These are phyloP conservation scores for Avena eriantha DNA, from an alignment of 176 grass and related monocot species.

Conservation along the genomic window DNA sequence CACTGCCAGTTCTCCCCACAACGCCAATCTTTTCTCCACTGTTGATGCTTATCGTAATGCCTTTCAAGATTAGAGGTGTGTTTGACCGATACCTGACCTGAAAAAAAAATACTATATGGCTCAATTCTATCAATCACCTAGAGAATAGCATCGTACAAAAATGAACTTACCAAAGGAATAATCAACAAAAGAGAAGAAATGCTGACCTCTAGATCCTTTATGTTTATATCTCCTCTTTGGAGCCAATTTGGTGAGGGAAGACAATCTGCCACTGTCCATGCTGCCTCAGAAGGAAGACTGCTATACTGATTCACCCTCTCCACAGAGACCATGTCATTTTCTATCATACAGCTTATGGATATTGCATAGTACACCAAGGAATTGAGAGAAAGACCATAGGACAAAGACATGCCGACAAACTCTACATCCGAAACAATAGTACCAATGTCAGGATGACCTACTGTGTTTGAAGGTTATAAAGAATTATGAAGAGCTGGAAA, in stretches of 20 bases:
- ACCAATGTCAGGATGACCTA: background rate
- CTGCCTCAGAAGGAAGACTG: slow-evolving; percentile 78
- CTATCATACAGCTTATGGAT: slow-evolving; percentile 78
- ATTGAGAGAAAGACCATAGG: slow-evolving; percentile 89
- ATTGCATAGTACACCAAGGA: slow-evolving; percentile 64
- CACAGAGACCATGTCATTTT: slow-evolving; percentile 81
- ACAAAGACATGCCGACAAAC: slow-evolving; percentile 89
- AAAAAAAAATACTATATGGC: slow-evolving; percentile 19
- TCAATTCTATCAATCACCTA: slow-evolving; percentile 2
- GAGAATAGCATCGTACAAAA: background rate
- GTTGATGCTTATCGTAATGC: slow-evolving; percentile 65
- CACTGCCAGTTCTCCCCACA: slow-evolving; percentile 87
- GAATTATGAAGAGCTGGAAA: too few relatives aligned
- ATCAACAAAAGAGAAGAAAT: background rate
- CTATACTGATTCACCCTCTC: slow-evolving; percentile 90
- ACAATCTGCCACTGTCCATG: slow-evolving; percentile 60
- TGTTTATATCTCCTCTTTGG: slow-evolving; percentile 61
- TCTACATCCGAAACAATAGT: slow-evolving; percentile 54
- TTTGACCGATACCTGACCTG: slow-evolving; percentile 86
- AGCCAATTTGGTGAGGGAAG: slow-evolving; percentile 75
- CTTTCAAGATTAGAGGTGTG: slow-evolving; percentile 88
- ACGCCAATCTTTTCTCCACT: slow-evolving; percentile 86
- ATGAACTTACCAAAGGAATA: background rate
- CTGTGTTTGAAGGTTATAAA: too few relatives aligned
- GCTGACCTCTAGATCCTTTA: slow-evolving; percentile 74